Base-by-base conservation (phyloP, 202 grass and related monocot species). In the Elaeis oleifera region DNA sequence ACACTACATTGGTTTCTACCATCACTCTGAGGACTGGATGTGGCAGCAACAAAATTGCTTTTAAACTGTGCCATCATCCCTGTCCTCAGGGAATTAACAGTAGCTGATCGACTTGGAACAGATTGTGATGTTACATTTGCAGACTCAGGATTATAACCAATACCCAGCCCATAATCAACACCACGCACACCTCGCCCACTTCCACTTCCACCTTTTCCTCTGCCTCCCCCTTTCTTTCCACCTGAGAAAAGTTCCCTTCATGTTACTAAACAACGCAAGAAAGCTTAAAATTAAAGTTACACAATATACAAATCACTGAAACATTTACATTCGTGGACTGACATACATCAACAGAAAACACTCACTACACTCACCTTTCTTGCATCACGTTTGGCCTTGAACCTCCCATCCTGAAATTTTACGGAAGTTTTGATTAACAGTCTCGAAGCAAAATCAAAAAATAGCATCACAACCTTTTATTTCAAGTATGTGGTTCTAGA, bases 101-200 rank as follows among this genome's bases (percentile, higher is more conserved):
- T 67, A 23, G 79, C 54, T 67, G 88, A 79, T 78, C 88, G 57
- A 61, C 53, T 89, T 61, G 78, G 74, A 63, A 68, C 36, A 51
- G 84, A 68, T 67, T 84, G 74, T 58, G 88, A 71, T 58, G 70
- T 24, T 36, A 32, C 68, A 68, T 65, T 79, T 21, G 94, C 76
- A 28, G 51, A 62, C 67, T 84, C 94, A 60, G 90, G 16, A 68
- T 54, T 84, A 50, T 92, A 97, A 53, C 94, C 94, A 56, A 97
- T 97, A 50, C 94, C 94, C 17, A 89, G 88, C 27, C 94, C 94
- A 55, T 82, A 97, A 79, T 97, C 88, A 86, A 97, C 94, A 71
- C 94, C 94, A 57, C 94, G 87, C 19, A 97, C 88, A 62, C 94
- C 94, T 36, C 92, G 81, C 5, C 87, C 81, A 4, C 81, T 63